These are phyloP conservation scores for Blastobotrys indianensis DNA, from an alignment of 1,139 yeast genomes.

Conservation along the genomic window DNA sequence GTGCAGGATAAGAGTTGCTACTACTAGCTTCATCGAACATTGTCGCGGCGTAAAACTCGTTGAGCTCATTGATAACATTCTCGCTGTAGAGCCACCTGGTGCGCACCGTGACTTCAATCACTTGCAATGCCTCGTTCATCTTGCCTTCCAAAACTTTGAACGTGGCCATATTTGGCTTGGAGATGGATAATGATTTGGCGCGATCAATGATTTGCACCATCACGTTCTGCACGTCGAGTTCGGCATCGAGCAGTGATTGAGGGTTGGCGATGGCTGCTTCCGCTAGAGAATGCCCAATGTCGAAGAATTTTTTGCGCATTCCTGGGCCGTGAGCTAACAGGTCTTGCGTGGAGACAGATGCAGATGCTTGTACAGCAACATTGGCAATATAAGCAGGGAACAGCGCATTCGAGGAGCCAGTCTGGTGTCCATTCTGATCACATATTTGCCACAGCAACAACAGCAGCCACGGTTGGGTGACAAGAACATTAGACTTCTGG, in stretches of 20 bases:
- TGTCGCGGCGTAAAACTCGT: background rate
- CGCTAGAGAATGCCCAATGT: slow-evolving; percentile 13
- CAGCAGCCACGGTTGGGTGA: slow-evolving; percentile 17
- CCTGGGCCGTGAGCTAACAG: slow-evolving; percentile 17
- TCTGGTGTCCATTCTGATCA: background rate
- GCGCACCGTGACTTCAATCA: slow-evolving; percentile 2
- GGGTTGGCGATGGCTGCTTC: slow-evolving; percentile 11
- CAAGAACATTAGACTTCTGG: slow-evolving; percentile 15
- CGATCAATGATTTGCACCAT: slow-evolving; percentile 4
- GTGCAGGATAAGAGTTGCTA: too few species aligned
- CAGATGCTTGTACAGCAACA: slow-evolving; percentile 10
- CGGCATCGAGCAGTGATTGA: slow-evolving; percentile 1
- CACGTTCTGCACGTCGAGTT: slow-evolving; percentile 3
- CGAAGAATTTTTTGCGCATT: slow-evolving; percentile 16
- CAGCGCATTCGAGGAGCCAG: slow-evolving; percentile 6
- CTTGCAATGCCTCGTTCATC: slow-evolving; percentile 10
- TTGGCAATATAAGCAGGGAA: slow-evolving; percentile 13
- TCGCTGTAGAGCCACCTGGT: slow-evolving; percentile 6
- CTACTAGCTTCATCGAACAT: too few species aligned
- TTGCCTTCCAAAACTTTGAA: slow-evolving; percentile 6
- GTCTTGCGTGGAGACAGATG: slow-evolving; percentile 13
- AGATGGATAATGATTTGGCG: slow-evolving; percentile 6
- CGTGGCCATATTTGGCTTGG: background rate
- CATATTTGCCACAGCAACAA: slow-evolving; percentile 13
- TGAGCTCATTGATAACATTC: background rate